phyloP scores from a whole-genome alignment of 1,284 basidiomycete genomes.

The Tremellales sp. region DNA sequence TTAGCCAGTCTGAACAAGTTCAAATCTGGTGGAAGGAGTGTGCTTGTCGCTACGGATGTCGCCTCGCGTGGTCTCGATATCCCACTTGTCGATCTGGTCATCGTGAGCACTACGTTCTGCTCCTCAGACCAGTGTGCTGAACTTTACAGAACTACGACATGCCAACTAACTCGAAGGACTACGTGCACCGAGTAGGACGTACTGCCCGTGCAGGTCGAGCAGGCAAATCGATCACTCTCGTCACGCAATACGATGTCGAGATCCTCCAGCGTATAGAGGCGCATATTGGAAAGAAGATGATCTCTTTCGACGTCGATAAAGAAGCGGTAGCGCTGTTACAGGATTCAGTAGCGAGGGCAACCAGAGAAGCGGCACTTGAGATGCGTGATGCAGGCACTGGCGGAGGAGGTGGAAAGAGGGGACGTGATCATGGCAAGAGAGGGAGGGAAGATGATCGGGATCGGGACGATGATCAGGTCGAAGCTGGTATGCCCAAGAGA shows the following conservation, averaged over 20 bases:
- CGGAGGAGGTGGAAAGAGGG: conserved; percentile 55
- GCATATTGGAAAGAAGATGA: conserved; percentile 89
- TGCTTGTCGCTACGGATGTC: conserved; percentile 90
- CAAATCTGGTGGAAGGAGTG: conserved; percentile 85
- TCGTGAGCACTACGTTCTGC: conserved; percentile 47
- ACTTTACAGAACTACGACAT: conserved; percentile 78
- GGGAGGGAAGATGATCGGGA: conserved; percentile 67
- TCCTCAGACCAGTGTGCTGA: neutral
- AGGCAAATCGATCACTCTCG: conserved; percentile 92
- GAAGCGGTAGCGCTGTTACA: conserved; percentile 84
- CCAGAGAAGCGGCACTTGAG: conserved; percentile 75
- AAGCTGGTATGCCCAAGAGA: conserved; percentile 46
- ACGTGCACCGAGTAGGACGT: conserved; percentile 96
- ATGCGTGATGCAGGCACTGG: conserved; percentile 51
- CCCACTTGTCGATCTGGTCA: conserved; percentile 90
- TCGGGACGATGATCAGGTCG: conserved; percentile 74
- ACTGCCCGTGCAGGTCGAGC: conserved; percentile 94
- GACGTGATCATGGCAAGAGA: conserved; percentile 56
- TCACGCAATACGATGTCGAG: conserved; percentile 98
- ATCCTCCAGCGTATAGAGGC: conserved; percentile 90
- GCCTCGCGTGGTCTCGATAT: conserved; percentile 97
- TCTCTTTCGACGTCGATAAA: conserved; percentile 81
- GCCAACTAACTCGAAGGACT: conserved; percentile 97
- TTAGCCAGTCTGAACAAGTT: conserved; percentile 95
- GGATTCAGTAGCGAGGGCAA: conserved; percentile 87